Conservation (phyloP, 805 yeast genomes). For the Saturnispora besseyi region DNA sequence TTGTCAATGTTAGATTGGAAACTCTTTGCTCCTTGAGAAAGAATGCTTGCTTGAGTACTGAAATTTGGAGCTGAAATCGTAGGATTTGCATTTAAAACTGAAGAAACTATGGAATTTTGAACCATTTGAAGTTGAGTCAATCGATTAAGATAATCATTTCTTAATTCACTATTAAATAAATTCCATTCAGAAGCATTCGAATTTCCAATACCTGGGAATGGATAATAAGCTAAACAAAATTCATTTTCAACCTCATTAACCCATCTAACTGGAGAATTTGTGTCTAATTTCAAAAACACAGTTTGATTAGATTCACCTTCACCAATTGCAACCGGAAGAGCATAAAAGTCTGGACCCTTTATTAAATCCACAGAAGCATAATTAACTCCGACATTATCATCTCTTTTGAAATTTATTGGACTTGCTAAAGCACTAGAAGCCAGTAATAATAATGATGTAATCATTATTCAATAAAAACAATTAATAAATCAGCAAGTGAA, state of each 20-base stretch:
- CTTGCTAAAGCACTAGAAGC: background rate
- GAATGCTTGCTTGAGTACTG: background rate
- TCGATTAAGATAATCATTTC: background rate
- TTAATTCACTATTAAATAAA: background rate
- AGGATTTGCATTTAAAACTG: background rate
- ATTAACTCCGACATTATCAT: background rate
- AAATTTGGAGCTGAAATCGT: background rate
- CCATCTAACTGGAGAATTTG: conserved; percentile 65
- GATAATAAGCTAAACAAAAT: conserved; percentile 11
- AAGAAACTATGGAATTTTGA: background rate
- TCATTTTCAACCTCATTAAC: conserved; percentile 27
- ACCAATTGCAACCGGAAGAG: conserved; percentile 40
- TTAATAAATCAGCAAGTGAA: background rate
- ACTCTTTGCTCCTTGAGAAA: conserved; percentile 6
- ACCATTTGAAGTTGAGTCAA: conserved; percentile 5
- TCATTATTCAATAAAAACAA: background rate
- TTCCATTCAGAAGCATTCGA: conserved; percentile 8
- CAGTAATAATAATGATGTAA: background rate
- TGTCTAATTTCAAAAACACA: conserved; percentile 46
- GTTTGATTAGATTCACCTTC: conserved; percentile 49
- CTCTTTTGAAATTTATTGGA: background rate
- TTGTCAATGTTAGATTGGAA: conserved; percentile 2
- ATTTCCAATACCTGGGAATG: conserved; percentile 1
- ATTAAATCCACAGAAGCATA: background rate
- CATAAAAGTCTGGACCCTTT: conserved; percentile 19